These are phyloP conservation scores for Metschnikowia drakensbergensis DNA, from an alignment of 805 yeast genomes.

Conservation along the genomic window DNA sequence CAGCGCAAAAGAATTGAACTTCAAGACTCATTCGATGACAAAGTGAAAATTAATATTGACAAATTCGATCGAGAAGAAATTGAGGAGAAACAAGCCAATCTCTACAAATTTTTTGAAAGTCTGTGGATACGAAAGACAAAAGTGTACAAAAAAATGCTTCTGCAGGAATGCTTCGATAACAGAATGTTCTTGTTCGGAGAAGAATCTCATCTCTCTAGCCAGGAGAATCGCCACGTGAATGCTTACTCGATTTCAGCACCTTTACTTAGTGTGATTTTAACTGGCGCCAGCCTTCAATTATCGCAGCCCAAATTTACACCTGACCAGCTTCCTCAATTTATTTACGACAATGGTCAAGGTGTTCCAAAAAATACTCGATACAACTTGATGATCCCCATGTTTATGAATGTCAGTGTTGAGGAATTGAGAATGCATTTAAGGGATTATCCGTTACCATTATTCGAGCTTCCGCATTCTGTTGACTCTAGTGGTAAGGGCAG, in stretches of 20 bases:
- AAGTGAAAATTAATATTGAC: neutral
- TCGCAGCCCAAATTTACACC: slow-evolving; percentile 27
- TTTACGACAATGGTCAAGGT: slow-evolving; percentile 76
- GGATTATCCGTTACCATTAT: slow-evolving; percentile 83
- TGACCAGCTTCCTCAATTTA: slow-evolving; percentile 51
- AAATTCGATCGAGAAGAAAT: neutral
- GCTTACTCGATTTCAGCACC: slow-evolving; percentile 36
- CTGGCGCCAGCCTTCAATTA: slow-evolving; percentile 24
- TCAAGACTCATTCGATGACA: slow-evolving; percentile 19
- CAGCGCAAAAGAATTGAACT: slow-evolving; percentile 38
- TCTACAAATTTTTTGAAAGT: slow-evolving; percentile 10
- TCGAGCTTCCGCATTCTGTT: slow-evolving; percentile 58
- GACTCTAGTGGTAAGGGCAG: slow-evolving; percentile 18
- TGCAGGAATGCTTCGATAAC: slow-evolving; percentile 14
- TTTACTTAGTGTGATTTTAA: slow-evolving; percentile 29
- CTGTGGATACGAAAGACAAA: slow-evolving; percentile 67
- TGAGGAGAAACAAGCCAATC: slow-evolving; percentile 4
- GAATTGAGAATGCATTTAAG: slow-evolving; percentile 70
- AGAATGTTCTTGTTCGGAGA: slow-evolving; percentile 33
- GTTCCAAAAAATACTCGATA: slow-evolving; percentile 68
- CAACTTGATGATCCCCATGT: slow-evolving; percentile 64
- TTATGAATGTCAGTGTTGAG: slow-evolving; percentile 49
- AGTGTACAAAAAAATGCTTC: slow-evolving; percentile 32
- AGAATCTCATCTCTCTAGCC: slow-evolving; percentile 21
- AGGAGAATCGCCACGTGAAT: slow-evolving; percentile 24